A percentile compares a stretch with the other conserved stretches of the same genome.
These are phyloP conservation scores for Cruciata laevipes DNA, from an alignment of 257 asterid genomes.

Conservation along the genomic window DNA sequence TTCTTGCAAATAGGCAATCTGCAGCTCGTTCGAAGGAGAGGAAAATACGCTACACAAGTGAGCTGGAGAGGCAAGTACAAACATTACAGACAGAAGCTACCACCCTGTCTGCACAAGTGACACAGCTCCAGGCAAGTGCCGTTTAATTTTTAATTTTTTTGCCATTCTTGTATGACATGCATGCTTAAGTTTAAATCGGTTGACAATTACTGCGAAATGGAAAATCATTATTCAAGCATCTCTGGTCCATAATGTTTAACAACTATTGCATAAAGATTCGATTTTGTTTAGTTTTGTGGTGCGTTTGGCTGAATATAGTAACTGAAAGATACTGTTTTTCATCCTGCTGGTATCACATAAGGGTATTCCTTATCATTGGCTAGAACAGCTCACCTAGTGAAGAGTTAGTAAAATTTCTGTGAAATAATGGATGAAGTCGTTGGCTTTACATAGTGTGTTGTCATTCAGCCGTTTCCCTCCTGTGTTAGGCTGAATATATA, in stretches of 20 bases:
- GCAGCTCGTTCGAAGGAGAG: constrained; percentile 97
- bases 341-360: background rate
- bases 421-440: background rate
- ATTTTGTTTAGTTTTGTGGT: background rate
- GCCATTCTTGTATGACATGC: background rate
- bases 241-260: background rate
- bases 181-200: background rate
- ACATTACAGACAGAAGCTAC: constrained; percentile 93
- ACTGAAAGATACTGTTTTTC: background rate
- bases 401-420: background rate
- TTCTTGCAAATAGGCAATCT: constrained; percentile 93
- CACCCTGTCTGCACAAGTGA: constrained; percentile 82
- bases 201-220: background rate
- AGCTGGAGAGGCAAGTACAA: constrained; percentile 93
- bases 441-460: background rate
- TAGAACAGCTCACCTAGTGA: background rate
- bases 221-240: background rate
- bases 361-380: constrained; percentile 4
- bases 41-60: constrained; percentile 67
- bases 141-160: background rate
- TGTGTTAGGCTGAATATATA: background rate
- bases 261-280: background rate
- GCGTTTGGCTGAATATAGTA: background rate
- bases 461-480: background rate
- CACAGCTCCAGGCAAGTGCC: constrained; percentile 60